Base-by-base conservation (phyloP, 2,329 filamentous ascomycete species). In the Penicillium crustosum region DNA sequence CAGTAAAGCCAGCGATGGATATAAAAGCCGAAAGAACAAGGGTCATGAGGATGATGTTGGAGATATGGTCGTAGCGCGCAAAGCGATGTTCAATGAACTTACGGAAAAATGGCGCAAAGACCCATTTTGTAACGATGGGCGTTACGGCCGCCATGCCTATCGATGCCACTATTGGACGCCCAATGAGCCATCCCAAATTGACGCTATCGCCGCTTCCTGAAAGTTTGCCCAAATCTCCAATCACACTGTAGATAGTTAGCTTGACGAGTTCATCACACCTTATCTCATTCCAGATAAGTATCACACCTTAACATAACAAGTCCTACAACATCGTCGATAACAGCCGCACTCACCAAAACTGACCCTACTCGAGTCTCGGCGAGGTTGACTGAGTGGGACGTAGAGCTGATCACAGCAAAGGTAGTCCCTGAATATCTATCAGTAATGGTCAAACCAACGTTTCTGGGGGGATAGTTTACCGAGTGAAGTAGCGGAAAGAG, bases 321-420 rank as follows among this genome's bases (percentile, higher is more conserved):
- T 3, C 77, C 78, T 1, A 75, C 73, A 0, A 80, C 76, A 63
- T 81, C 78, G 63, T 80, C 78, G 36, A 81, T 77, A 19, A 80
- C 75, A 12, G 78, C 78, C 0, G 78, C 78, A 61, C 77, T 78
- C 47, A 79, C 73, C 4, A 80, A 73, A 1, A 80, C 71, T 12
- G 76, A 75, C 19, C 78, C 77, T 2, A 80, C 73, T 29, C 74
- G 70, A 1, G 77, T 80, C 42, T 79, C 75, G 0, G 71, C 69
- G 8, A 80, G 70, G 57, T 78, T 74, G 1, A 79, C 69, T 6
- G 65, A 68, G 33, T 70, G 71, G 0, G 70, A 65, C 0, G 70
- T 65, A 0, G 70, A 70, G 6, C 62, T 59, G 9, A 73, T 70
- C 0, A 72, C 70, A 2, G 70, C 68, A 43, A 72, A 72, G 1